Base-by-base conservation (phyloP, 2,329 filamentous ascomycete species). In the Huntiella decipiens region DNA sequence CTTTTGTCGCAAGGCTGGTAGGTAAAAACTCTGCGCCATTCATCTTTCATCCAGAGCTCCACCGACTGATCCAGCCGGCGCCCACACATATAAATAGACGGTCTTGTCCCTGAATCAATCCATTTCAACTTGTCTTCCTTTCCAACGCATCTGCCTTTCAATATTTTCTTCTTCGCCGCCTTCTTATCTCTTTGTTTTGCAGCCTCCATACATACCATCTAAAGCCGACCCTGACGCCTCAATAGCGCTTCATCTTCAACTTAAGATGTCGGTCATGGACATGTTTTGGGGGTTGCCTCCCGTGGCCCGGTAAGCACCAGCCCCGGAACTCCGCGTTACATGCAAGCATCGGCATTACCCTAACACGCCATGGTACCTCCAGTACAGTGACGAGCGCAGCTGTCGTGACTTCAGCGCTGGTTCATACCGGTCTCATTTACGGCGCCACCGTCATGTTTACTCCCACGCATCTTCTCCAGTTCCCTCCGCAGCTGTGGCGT, bases 351-450 rank as follows among this genome's bases (percentile, higher is more conserved):
- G 6, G 46, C 16, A 54, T 57, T 52, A 61, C 54, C 42, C 46
- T 48, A 48, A 45, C 46, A 41, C 22, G 34, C 41, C 12, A 36
- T 36, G 34, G 12, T n/a, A 16, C 22, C 16, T 37, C n/a, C 60
- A 85, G 81, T 64, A 82, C 75, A 50, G 62, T 83, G 50, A 74
- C 77, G 56, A 72, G 75, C 51, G 64, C 70, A 47, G 68, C 76
- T 43, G 68, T 82, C 51, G 56, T 67, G 46, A 65, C 77, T 39
- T 84, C 80, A 13, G 57, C 74, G 36, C 61, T 73, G 32, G 66
- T 77, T 36, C 67, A 77, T 55, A 63, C 72, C 38, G 62, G 68
- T 15, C 47, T 82, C 11, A 52, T 83, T 48, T 62, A 60, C 35
- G 58, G 60, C 16, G 58, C 60, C 47, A 64, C 63, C 56, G 63